Conservation (phyloP, 129 eudicot species). For the Logfia minima region DNA sequence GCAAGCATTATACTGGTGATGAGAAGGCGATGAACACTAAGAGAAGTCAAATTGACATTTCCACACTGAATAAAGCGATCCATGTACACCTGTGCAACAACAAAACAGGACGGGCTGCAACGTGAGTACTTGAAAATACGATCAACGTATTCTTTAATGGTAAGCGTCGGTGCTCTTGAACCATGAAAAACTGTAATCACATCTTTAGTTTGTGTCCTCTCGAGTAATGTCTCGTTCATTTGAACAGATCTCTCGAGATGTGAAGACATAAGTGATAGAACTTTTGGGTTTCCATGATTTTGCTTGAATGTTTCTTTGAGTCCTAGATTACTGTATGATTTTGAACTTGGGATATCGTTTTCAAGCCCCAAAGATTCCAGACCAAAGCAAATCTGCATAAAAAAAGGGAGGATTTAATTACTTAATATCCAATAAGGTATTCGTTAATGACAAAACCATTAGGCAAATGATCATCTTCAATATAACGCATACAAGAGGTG, state of each 20-base stretch:
- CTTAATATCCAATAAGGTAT: neutral
- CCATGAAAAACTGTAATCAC: slow-evolving; percentile 60
- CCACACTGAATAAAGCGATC: slow-evolving; percentile 65
- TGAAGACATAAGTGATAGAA: slow-evolving; percentile 43
- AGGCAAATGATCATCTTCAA: neutral
- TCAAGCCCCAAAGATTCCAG: slow-evolving; percentile 36
- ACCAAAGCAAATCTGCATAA: slow-evolving; percentile 23
- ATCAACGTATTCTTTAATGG: slow-evolving; percentile 58
- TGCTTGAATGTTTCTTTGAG: slow-evolving; percentile 35
- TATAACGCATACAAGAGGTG: neutral
- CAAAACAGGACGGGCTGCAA: slow-evolving; percentile 78
- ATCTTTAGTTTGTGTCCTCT: slow-evolving; percentile 40
- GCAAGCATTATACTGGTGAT: slow-evolving; percentile 72
- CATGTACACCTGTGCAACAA: slow-evolving; percentile 72
- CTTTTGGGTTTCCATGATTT: slow-evolving; percentile 34
- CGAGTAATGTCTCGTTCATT: slow-evolving; percentile 47
- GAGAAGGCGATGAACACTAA: slow-evolving; percentile 76
- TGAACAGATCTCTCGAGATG: slow-evolving; percentile 42
- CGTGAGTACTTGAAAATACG: slow-evolving; percentile 67
- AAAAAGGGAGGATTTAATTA: neutral
- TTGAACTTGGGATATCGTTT: slow-evolving; percentile 26
- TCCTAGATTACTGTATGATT: slow-evolving; percentile 38
- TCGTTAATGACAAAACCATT: neutral
- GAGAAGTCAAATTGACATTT: slow-evolving; percentile 49
- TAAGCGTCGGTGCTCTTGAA: slow-evolving; percentile 54